Evolutionary conservation across 2,329 filamentous ascomycete genomes (phyloP), one percentile per base, ranked within the genome.

Genomic region (Pseudogymnoascus sp.): DNA sequence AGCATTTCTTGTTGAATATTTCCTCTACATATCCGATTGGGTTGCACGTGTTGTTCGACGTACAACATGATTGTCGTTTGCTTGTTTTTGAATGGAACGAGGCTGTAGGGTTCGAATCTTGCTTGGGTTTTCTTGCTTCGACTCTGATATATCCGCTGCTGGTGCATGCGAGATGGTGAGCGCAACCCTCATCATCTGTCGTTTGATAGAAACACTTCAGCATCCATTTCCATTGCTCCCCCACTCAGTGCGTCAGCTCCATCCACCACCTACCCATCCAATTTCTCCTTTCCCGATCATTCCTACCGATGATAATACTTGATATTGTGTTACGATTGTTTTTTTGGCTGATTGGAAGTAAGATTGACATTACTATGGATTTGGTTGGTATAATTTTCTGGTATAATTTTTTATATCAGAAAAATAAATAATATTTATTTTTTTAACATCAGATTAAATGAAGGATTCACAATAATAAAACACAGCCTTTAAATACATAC

Each of bases 1-100:
- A 8, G 25, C 47, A 20, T 53, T 53, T 53, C 47, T 53, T 18
- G 47, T 53, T 53, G 47, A 53, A 53, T 53, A 53, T 33, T 53
- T 53, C 47, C 47, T 33, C 43, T 53, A 33, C 43, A 50, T 35
- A 33, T 53, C 28, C 2, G 47, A 20, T 28, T 33, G 15, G 6
- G 47, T 20, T n/a, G 33, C n/a, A 53, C 47, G 28, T 33, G 28
- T 53, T 14, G 9, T 33, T 53, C 33, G 25, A 28, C 14, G 4
- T 9, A 22, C 22, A n/a, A 11, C 8, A 25, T 50, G 43, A 50
- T 12, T 50, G 6, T 28, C 22, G 18, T 2, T 30, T 30, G 25
- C 43, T 11, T 30, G 8, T 15, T 30, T 28, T 50, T 15, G 4
- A 15, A 50, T 12, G 14, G 4, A 43, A 8, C 6, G 39, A 43